A percentile compares a stretch with the other conserved stretches of the same genome.
Conservation (phyloP, 768 basidiomycete genomes). For the Podaxis carcinomalis region DNA sequence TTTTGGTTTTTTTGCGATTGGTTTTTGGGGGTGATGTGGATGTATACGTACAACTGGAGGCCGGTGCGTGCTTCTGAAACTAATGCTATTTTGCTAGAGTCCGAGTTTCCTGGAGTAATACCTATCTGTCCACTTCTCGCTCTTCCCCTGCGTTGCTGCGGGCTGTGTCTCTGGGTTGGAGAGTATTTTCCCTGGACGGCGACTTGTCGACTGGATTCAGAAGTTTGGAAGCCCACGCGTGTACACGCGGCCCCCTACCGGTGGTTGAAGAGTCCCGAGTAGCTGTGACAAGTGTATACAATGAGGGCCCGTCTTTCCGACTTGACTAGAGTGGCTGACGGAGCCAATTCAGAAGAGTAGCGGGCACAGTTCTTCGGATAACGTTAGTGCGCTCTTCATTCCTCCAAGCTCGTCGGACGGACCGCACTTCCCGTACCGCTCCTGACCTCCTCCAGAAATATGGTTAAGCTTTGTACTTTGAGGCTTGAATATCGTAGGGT, state of each 20-base stretch:
- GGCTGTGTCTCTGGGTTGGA: background rate
- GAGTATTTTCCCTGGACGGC: background rate
- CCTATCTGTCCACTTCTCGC: too few relatives aligned
- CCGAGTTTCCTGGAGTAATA: background rate
- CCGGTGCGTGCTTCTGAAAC: background rate
- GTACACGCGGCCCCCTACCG: background rate
- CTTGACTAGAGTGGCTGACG: background rate
- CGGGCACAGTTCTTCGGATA: background rate
- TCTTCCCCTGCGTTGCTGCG: too few relatives aligned
- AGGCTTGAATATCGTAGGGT: background rate
- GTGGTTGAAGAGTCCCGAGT: slow-evolving; percentile 5
- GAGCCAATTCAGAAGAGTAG: background rate
- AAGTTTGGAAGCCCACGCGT: background rate
- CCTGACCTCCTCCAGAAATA: background rate
- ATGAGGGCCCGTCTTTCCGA: background rate
- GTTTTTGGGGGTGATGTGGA: background rate
- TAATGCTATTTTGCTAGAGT: background rate
- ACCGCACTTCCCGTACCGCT: background rate
- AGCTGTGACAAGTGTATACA: background rate
- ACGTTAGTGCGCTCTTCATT: background rate
- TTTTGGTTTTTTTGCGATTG: background rate
- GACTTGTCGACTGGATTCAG: background rate
- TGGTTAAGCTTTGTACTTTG: background rate
- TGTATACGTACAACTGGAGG: slow-evolving; percentile 6
- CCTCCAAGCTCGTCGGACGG: background rate